phyloP scores from a whole-genome alignment of 2,329 filamentous ascomycete species.

The Cladosporium sp. region DNA sequence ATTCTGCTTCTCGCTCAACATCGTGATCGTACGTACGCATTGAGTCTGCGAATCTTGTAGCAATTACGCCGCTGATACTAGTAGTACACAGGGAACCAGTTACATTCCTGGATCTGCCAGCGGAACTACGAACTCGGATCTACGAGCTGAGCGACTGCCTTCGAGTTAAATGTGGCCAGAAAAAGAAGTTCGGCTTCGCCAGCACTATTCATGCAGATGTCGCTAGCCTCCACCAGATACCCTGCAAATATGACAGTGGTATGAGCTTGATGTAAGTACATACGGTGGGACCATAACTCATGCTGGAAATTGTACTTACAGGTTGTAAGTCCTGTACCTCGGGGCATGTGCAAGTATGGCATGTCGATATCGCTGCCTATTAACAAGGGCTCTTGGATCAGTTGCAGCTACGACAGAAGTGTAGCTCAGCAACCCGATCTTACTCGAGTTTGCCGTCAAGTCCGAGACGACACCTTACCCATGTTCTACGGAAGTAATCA shows the following conservation, averaged over 20 bases:
- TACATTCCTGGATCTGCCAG: constrained; percentile 15
- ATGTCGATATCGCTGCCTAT: not conserved
- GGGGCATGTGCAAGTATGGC: not conserved
- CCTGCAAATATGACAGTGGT: not conserved
- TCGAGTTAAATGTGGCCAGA: constrained; percentile 6
- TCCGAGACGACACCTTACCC: constrained; percentile 14
- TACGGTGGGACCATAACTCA: not conserved
- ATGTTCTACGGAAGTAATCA: constrained; percentile 17
- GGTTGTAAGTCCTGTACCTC: not conserved
- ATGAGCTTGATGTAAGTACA: not conserved
- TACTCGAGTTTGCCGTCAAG: constrained; percentile 11
- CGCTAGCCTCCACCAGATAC: not conserved
- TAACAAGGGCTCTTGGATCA: not conserved
- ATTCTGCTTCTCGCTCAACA: not conserved
- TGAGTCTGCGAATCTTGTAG: not conserved
- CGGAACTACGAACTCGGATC: constrained; percentile 16
- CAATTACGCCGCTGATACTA: not conserved
- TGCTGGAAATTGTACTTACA: not conserved
- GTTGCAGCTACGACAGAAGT: not conserved
- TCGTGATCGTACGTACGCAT: not conserved
- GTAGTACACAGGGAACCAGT: not conserved
- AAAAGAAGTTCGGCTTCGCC: not conserved
- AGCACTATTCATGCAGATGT: constrained; percentile 3
- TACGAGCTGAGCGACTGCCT: constrained; percentile 16
- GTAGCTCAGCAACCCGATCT: constrained; percentile 14